phyloP scores from a whole-genome alignment of 495 filamentous ascomycete genomes.

The Penicillium longicatenatum region DNA sequence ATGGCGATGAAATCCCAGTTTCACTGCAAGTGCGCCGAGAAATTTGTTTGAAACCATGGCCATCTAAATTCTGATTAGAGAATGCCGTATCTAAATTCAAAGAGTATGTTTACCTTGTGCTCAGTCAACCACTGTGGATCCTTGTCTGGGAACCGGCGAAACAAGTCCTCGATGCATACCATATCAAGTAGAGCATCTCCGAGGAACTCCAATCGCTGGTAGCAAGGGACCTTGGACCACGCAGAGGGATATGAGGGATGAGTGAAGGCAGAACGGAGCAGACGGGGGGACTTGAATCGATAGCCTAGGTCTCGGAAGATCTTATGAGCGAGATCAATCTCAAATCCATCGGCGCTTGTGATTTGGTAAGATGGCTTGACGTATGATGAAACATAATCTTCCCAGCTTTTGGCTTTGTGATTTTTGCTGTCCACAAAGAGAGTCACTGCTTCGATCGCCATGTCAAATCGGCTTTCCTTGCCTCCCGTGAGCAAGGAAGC shows the following conservation, averaged over 20 bases:
- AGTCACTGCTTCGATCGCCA: slow-evolving; percentile 82
- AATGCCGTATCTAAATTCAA: not conserved
- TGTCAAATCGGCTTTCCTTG: slow-evolving; percentile 63
- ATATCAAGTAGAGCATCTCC: slow-evolving; percentile 91
- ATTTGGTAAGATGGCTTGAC: slow-evolving; percentile 71
- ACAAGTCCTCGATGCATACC: slow-evolving; percentile 80
- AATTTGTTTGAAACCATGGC: slow-evolving; percentile 99
- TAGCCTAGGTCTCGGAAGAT: slow-evolving; percentile 72
- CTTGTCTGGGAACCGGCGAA: slow-evolving; percentile 68
- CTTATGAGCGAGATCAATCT: slow-evolving; percentile 66
- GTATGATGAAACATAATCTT: slow-evolving; percentile 74
- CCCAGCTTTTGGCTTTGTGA: slow-evolving; percentile 68
- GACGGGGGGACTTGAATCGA: slow-evolving; percentile 73
- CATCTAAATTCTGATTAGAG: slow-evolving; percentile 56
- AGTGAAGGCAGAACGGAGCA: slow-evolving; percentile 83
- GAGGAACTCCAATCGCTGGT: slow-evolving; percentile 91
- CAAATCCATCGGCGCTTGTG: slow-evolving; percentile 43
- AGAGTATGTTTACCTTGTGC: slow-evolving; percentile 64
- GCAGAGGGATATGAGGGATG: slow-evolving; percentile 79
- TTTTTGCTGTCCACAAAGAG: slow-evolving; percentile 66
- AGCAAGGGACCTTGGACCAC: slow-evolving; percentile 78
- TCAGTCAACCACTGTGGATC: slow-evolving; percentile 98
- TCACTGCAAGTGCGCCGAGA: slow-evolving; percentile 76
- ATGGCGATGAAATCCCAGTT: slow-evolving; percentile 74
- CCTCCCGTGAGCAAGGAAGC: slow-evolving; percentile 74